Base-by-base conservation (phyloP, 2,329 filamentous ascomycete species). In the Parafenestella ontariensis region DNA sequence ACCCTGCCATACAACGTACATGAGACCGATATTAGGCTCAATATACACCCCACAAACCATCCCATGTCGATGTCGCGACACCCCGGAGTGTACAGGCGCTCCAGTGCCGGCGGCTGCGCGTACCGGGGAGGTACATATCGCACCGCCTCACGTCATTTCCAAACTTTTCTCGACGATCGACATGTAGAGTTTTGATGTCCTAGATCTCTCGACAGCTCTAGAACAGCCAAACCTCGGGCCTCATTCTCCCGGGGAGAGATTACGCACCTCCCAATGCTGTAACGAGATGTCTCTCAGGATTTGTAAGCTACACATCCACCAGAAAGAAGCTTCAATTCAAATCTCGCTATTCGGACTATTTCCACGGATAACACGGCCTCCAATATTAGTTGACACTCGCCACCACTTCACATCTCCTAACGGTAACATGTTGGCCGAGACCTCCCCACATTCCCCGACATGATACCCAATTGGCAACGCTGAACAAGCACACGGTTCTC, bases 21-120 rank as follows among this genome's bases (percentile, higher is more conserved):
- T 53, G 46, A 45, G 42, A 26, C 54, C 24, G 42, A 56, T 46
- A 59, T 56, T 54, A 46, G 36, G 20, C n/a, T 46, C 58, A 64
- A 54, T 64, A 50, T 66, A 34, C 13, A 45, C 59, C 55, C 65
- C 56, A 56, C 63, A 65, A 61, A 57, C 46, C 51, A 50, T 46
- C 36, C 55, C 54, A 54, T 52, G 59, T 41, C 53, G 26, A 20
- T 29, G 29, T 44, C 56, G 52, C 39, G 26, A n/a, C 48, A 53
- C 42, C 28, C 21, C 52, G 31, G 43, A 46, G 31, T 54, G 46
- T 49, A 55, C 48, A 54, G 54, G 56, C 56, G 43, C 39, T 34
- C 52, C 42, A 60, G 54, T 66, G 48, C 58, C 59, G 59, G 58
- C 61, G 59, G 55, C 65, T 61, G 52, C 17, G 31, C 24, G 29